Evolutionary conservation across 2,329 filamentous ascomycete genomes (phyloP).

Genomic region (Fusarium chlamydosporum): DNA sequence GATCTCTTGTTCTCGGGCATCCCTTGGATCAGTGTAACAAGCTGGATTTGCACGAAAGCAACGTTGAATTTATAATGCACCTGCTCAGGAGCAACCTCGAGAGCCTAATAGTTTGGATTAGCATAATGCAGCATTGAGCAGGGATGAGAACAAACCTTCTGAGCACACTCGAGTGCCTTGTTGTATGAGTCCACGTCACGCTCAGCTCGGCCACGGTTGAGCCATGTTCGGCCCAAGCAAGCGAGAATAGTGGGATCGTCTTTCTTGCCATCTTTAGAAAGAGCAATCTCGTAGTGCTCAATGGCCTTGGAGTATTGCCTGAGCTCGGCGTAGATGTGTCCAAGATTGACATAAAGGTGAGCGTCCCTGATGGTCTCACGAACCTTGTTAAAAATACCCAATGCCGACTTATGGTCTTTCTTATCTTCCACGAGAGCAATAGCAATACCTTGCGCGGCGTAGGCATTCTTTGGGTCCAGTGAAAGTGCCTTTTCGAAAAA

Average conservation of each 20-base stretch:
- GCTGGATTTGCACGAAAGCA: constrained; percentile 95
- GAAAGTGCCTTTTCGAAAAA: constrained; percentile 98
- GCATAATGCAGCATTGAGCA: constrained; percentile 1
- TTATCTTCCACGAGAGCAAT: constrained; percentile 96
- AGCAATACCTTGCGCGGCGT: constrained; percentile 94
- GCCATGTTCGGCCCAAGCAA: constrained; percentile 89
- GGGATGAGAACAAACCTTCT: constrained; percentile 66
- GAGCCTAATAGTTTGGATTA: constrained; percentile 66
- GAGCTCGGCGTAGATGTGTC: constrained; percentile 91
- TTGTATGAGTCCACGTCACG: constrained; percentile 70
- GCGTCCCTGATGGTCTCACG: constrained; percentile 91
- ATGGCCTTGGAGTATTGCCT: constrained; percentile 93
- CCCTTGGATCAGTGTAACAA: constrained; percentile 83
- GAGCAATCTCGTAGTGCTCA: constrained; percentile 91
- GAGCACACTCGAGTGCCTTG: constrained; percentile 71
- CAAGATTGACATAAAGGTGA: constrained; percentile 91
- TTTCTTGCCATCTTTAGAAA: constrained; percentile 80
- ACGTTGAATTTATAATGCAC: constrained; percentile 97
- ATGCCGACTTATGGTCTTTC: constrained; percentile 85
- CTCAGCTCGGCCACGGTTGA: constrained; percentile 79
- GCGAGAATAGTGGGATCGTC: constrained; percentile 85
- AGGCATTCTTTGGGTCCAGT: constrained; percentile 94
- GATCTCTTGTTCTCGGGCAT: constrained; percentile 83
- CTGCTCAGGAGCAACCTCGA: constrained; percentile 83
- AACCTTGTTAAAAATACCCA: constrained; percentile 91